These are phyloP conservation scores for Lenwebbia sp. DNA, from an alignment of 345 rosid species.

Conservation along the genomic window DNA sequence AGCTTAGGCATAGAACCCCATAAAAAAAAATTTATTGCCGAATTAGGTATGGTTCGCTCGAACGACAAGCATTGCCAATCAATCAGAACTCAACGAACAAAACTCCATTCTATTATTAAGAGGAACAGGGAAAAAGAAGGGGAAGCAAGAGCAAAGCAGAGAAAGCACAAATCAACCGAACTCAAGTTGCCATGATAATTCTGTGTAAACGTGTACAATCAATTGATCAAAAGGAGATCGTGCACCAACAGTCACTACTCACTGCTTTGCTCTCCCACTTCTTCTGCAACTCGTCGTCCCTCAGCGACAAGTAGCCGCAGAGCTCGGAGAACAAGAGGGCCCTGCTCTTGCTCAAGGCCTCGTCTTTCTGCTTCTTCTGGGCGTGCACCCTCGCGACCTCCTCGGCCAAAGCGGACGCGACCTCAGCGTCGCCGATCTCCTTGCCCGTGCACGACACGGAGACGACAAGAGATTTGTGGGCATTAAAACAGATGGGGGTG, in stretches of 20 bases:
- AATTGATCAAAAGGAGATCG: background rate
- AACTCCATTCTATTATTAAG: too few relatives aligned
- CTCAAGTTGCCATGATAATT: background rate
- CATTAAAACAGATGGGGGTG: background rate
- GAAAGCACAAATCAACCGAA: too few relatives aligned
- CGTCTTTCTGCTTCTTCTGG: conserved; percentile 35
- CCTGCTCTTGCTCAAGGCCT: conserved; percentile 69
- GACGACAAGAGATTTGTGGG: background rate
- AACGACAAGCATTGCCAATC: background rate
- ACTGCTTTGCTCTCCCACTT: conserved; percentile 15
- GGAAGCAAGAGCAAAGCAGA: too few relatives aligned
- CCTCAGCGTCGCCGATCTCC: background rate
- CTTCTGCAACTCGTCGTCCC: conserved; percentile 37
- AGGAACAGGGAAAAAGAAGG: too few relatives aligned
- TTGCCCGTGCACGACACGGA: background rate
- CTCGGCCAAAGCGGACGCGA: conserved; percentile 49
- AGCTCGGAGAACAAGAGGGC: conserved; percentile 60
- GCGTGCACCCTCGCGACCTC: conserved; percentile 44
- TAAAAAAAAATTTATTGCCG: background rate
- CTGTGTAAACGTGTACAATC: background rate
- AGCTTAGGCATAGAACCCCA: background rate
- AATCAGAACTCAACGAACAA: background rate
- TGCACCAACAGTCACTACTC: background rate
- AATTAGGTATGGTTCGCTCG: background rate
- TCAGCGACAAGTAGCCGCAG: conserved; percentile 27